These are phyloP conservation scores for Pelargonium australe DNA, from an alignment of 441 rosid genomes.

Conservation along the genomic window DNA sequence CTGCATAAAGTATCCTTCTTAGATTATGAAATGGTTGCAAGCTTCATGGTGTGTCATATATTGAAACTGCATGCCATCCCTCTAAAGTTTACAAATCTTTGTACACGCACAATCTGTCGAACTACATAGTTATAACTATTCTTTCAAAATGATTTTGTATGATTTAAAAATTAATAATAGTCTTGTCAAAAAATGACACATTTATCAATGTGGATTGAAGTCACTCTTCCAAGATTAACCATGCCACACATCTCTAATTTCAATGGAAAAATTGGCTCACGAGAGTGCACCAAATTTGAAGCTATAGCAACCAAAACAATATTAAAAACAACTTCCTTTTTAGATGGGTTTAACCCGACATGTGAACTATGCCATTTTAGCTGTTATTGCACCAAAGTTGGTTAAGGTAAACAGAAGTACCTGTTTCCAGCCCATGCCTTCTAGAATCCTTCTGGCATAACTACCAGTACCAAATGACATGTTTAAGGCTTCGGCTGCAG, in stretches of 20 bases:
- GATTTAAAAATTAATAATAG: neutral
- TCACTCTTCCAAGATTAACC: neutral
- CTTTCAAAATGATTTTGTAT: neutral
- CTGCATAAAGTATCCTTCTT: constrained; percentile 28
- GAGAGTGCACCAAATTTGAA: no score
- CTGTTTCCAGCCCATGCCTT: constrained; percentile 94
- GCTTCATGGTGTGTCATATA: constrained; percentile 2
- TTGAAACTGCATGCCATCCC: neutral
- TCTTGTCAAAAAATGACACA: neutral
- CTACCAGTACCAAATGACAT: constrained; percentile 71
- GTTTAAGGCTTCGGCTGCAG: constrained; percentile 61
- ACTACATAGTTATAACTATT: neutral
- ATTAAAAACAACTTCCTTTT: no score
- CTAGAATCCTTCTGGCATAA: constrained; percentile 68
- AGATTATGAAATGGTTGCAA: neutral
- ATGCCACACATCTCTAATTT: neutral
- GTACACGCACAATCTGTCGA: neutral
- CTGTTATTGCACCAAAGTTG: no score
- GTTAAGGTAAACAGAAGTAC: constrained; percentile 24
- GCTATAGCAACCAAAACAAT: no score
- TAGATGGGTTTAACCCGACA: no score
- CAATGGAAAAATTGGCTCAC: neutral
- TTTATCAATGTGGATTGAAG: neutral
- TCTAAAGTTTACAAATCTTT: neutral
- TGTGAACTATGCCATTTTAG: no score